phyloP scores from a whole-genome alignment of 352 stramenopile species.

The Globisporangium megalacanthum region DNA sequence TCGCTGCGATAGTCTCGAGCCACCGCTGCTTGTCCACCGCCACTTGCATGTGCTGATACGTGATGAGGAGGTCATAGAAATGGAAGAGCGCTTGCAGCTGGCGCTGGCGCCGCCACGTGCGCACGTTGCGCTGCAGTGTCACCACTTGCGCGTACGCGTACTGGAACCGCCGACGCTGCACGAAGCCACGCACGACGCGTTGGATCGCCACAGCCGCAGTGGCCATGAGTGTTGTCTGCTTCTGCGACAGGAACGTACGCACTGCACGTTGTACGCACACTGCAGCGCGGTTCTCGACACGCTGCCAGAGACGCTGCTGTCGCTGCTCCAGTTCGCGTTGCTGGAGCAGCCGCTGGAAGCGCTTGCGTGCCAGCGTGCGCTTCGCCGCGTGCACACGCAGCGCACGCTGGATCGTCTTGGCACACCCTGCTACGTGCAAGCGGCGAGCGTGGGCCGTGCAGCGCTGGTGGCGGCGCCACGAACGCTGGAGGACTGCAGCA shows the following conservation, averaged over 20 bases:
- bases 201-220: constrained; percentile 17
- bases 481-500: constrained; percentile 5
- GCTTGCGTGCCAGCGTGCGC: constrained; percentile 21
- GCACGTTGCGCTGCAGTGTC: constrained; percentile 31
- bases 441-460: constrained; percentile 1
- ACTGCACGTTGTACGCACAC: constrained; percentile 12
- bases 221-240: not conserved
- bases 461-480: constrained; percentile 7
- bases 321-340: constrained; percentile 22
- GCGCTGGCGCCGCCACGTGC: constrained; percentile 27
- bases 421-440: constrained; percentile 7
- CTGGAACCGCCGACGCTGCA: constrained; percentile 5
- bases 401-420: constrained; percentile 11
- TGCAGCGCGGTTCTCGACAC: constrained; percentile 27
- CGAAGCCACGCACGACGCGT: constrained; percentile 20
- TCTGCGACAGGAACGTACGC: not conserved
- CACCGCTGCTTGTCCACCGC: constrained; percentile 19
- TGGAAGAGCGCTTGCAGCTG: constrained; percentile 25
- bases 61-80: constrained; percentile 34
- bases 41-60: constrained; percentile 26
- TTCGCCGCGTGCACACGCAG: constrained; percentile 15
- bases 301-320: constrained; percentile 15
- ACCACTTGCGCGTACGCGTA: not conserved
- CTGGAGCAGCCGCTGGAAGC: constrained; percentile 30
- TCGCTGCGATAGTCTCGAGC: constrained; percentile 9